phyloP scores from a whole-genome alignment of 2,329 filamentous ascomycete genomes.

The Epichloe glyceriae region DNA sequence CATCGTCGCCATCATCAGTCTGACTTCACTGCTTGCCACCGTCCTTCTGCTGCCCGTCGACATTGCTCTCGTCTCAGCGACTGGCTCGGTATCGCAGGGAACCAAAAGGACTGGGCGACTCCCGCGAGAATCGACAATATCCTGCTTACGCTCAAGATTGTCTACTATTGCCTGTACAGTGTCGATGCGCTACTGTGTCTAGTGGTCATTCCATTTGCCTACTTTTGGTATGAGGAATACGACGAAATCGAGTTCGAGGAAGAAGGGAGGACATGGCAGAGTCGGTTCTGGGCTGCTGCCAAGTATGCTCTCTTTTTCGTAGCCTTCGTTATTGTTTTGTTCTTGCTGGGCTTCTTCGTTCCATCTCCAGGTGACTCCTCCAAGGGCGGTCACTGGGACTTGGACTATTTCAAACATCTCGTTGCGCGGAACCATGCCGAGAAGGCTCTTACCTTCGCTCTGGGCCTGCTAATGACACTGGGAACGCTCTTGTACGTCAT shows the following conservation, averaged over 20 bases:
- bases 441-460: slow-evolving; percentile 76
- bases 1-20: slow-evolving; percentile 71
- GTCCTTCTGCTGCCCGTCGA: slow-evolving; percentile 89
- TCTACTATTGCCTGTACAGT: slow-evolving; percentile 90
- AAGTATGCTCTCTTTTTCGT: slow-evolving; percentile 88
- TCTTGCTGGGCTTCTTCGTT: slow-evolving; percentile 88
- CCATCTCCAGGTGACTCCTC: slow-evolving; percentile 59
- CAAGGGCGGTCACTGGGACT: slow-evolving; percentile 52
- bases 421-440: slow-evolving; percentile 73
- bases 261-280: slow-evolving; percentile 56
- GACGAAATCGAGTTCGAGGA: slow-evolving; percentile 84
- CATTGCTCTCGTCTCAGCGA: slow-evolving; percentile 86
- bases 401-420: slow-evolving; percentile 85
- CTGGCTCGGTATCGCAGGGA: slow-evolving; percentile 60
- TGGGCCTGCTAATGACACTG: slow-evolving; percentile 78
- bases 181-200: slow-evolving; percentile 83
- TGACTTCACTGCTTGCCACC: slow-evolving; percentile 80
- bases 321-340: slow-evolving; percentile 64
- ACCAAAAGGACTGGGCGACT: slow-evolving; percentile 92
- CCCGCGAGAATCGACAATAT: slow-evolving; percentile 68
- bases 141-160: slow-evolving; percentile 65
- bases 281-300: slow-evolving; percentile 67
- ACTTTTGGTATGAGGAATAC: slow-evolving; percentile 97
- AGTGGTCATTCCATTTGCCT: slow-evolving; percentile 83
- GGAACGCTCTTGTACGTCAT: slow-evolving; percentile 77